Percentiles rank a stretch among this genome's conserved stretches.
Conservation (phyloP, 2,329 filamentous ascomycete genomes). For the Xylariomycetidae sp. region DNA sequence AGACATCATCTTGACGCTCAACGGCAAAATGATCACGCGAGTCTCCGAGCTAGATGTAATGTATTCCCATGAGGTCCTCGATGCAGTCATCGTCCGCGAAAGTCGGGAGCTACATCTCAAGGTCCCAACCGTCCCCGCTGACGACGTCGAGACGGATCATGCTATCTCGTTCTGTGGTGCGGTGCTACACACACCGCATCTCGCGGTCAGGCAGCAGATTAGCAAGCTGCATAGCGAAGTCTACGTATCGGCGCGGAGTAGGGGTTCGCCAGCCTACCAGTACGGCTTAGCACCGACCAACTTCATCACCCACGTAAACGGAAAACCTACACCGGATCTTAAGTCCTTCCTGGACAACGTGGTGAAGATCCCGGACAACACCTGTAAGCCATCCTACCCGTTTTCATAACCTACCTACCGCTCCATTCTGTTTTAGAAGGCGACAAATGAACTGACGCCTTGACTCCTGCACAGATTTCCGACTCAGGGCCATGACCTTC, state of each 20-base stretch:
- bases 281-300: conserved; percentile 94
- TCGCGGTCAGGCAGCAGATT: conserved; percentile 95
- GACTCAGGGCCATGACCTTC: conserved; percentile 94
- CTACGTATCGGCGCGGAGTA: conserved; percentile 83
- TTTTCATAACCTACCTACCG: not conserved
- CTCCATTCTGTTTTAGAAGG: conserved; percentile 9
- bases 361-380: conserved; percentile 88
- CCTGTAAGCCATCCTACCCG: conserved; percentile 53
- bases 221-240: conserved; percentile 94
- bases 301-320: conserved; percentile 96
- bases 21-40: conserved; percentile 86
- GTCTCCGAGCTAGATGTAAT: conserved; percentile 93
- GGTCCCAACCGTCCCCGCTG: conserved; percentile 80
- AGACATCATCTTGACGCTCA: conserved; percentile 87
- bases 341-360: conserved; percentile 77
- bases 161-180: conserved; percentile 95
- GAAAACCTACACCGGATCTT: conserved; percentile 76
- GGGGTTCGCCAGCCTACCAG: conserved; percentile 80
- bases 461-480: conserved; percentile 62
- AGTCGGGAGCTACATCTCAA: conserved; percentile 72
- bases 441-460: conserved; percentile 14
- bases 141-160: conserved; percentile 87
- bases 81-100: conserved; percentile 82
- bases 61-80: conserved; percentile 82
- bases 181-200: conserved; percentile 86